A percentile compares a stretch with the other conserved stretches of the same genome.
Conservation (phyloP, 1,284 basidiomycete species). For the Sanghuangporus baumii region DNA sequence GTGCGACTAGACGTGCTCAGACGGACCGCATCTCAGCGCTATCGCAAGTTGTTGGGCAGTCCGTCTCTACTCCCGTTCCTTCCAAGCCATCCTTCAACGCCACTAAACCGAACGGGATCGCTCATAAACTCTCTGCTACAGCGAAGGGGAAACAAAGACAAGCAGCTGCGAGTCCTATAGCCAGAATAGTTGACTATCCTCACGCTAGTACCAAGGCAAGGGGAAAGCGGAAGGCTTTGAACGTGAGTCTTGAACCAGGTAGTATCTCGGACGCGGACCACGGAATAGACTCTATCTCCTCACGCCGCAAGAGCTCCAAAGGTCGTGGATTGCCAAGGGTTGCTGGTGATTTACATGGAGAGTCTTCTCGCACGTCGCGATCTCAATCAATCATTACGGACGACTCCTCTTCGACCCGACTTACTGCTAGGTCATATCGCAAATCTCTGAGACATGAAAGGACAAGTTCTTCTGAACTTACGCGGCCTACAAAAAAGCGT, state of each 20-base stretch:
- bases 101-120: conserved; percentile 26
- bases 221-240: background rate
- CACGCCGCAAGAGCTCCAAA: background rate
- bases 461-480: background rate
- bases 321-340: background rate
- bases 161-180: background rate
- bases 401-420: background rate
- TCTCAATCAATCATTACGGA: background rate
- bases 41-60: conserved; percentile 18
- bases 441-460: background rate
- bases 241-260: background rate
- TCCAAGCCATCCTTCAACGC: conserved; percentile 14
- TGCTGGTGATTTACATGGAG: background rate
- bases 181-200: background rate
- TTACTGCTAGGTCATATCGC: background rate
- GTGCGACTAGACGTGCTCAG: conserved; percentile 59
- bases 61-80: conserved; percentile 8
- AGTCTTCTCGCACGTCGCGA: background rate
- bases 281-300: background rate
- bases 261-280: background rate
- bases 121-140: conserved; percentile 19
- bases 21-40: conserved; percentile 46
- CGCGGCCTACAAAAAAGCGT: background rate
- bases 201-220: background rate
- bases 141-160: conserved; percentile 31